Conservation (phyloP, 306 rosid genomes). For the Phaseolus lunatus region DNA sequence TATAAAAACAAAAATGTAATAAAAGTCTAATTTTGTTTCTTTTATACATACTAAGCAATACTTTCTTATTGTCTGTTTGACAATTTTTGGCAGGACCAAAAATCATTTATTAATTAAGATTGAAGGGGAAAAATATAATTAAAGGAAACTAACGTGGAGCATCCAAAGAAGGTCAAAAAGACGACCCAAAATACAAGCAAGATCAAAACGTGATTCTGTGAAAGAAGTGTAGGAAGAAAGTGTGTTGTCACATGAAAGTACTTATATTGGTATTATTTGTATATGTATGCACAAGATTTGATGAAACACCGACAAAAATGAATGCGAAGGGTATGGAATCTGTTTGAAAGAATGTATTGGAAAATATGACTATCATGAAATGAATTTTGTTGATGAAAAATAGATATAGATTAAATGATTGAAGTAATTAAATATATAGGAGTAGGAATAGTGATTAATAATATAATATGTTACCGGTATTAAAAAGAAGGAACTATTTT, state of each 20-base stretch:
- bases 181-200: not conserved
- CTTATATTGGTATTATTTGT: not conserved
- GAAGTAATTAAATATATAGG: too few species aligned
- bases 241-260: constrained; percentile 39
- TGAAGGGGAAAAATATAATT: not conserved
- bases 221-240: constrained; percentile 26
- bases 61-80: not conserved
- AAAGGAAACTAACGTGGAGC: not conserved
- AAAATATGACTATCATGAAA: too few species aligned
- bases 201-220: constrained; percentile 45
- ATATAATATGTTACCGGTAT: too few species aligned
- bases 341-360: too few species aligned
- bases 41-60: not conserved
- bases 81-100: not conserved
- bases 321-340: not conserved
- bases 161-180: constrained; percentile 5
- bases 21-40: not conserved
- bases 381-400: too few species aligned
- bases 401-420: too few species aligned
- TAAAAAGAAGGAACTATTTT: too few species aligned
- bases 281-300: too few species aligned
- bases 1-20: not conserved
- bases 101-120: not conserved
- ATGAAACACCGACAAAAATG: not conserved
- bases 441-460: too few species aligned